A percentile compares a stretch with the other conserved stretches of the same genome.
These are phyloP conservation scores for Ophiosphaerella korrae DNA, from an alignment of 2,329 filamentous ascomycete genomes.

Conservation along the genomic window DNA sequence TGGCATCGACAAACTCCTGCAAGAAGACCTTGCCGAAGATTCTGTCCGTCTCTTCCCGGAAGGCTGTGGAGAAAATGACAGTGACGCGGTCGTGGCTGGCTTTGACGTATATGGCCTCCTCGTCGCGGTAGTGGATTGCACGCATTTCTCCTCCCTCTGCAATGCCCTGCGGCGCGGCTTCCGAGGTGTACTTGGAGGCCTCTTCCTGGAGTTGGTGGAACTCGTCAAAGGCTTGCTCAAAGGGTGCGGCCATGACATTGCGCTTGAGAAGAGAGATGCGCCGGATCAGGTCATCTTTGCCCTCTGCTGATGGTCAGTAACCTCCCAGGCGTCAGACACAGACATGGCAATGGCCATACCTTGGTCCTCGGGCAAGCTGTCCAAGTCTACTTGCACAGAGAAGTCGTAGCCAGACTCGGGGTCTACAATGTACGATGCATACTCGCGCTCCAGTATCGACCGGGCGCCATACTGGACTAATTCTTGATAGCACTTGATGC, in stretches of 20 bases:
- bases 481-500: constrained; percentile 93
- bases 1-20: constrained; percentile 91
- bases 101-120: constrained; percentile 99
- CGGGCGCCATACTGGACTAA: constrained; percentile 92
- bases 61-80: constrained; percentile 98
- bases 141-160: constrained; percentile 90
- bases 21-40: constrained; percentile 98
- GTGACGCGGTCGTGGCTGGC: constrained; percentile 96
- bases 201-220: constrained; percentile 85
- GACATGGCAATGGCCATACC: constrained; percentile 51
- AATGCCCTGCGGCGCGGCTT: constrained; percentile 90
- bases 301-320: constrained; percentile 62
- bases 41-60: constrained; percentile 95
- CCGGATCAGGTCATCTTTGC: constrained; percentile 81
- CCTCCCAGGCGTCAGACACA: neutral
- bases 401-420: constrained; percentile 96
- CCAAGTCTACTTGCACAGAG: constrained; percentile 86
- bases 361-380: constrained; percentile 80
- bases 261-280: constrained; percentile 92
- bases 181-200: constrained; percentile 88
- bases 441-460: constrained; percentile 89
- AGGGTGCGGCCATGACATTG: constrained; percentile 98
- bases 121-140: constrained; percentile 96
- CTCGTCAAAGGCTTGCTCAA: constrained; percentile 95
- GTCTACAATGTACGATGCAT: constrained; percentile 85